Evolutionary conservation across 2,329 filamentous ascomycete species (phyloP).

Genomic region (Ceratocystis variospora): DNA sequence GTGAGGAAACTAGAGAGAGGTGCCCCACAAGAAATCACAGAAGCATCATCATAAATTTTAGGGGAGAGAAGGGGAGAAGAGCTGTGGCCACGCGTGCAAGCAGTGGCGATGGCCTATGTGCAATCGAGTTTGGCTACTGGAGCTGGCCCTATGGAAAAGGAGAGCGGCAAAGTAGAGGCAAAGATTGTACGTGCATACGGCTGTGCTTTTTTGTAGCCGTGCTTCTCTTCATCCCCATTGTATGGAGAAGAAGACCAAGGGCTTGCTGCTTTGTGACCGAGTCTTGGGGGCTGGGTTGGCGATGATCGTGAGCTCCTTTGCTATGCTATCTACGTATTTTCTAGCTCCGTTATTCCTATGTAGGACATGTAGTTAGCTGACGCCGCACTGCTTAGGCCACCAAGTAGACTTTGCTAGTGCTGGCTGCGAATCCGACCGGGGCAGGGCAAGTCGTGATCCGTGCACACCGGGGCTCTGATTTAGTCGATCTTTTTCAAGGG

Average conservation of each 20-base stretch:
- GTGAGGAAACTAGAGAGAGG: not conserved
- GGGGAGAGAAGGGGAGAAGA: not conserved
- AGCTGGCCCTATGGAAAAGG: not conserved
- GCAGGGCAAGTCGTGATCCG: not conserved
- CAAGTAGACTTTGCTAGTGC: not conserved
- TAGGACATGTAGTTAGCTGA: not conserved
- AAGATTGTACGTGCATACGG: not conserved
- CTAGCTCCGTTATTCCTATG: not conserved
- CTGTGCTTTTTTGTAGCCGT: not conserved
- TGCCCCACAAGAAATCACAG: not conserved
- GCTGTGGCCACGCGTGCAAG: not conserved
- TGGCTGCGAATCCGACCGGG: not conserved
- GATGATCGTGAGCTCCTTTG: not conserved
- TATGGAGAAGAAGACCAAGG: not conserved
- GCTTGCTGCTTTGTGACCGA: not conserved
- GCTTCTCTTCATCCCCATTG: not conserved
- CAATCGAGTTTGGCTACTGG: too few species aligned
- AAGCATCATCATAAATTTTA: not conserved
- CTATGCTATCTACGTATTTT: not conserved
- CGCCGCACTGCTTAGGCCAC: conserved; percentile 6
- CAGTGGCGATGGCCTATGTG: not conserved
- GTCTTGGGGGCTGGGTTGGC: not conserved
- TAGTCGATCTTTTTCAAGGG: not conserved
- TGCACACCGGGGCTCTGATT: not conserved
- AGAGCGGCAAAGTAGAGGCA: not conserved